Evolutionary conservation across 1,284 basidiomycete species (phyloP).

Genomic region (Pyrrhoderma noxium): DNA sequence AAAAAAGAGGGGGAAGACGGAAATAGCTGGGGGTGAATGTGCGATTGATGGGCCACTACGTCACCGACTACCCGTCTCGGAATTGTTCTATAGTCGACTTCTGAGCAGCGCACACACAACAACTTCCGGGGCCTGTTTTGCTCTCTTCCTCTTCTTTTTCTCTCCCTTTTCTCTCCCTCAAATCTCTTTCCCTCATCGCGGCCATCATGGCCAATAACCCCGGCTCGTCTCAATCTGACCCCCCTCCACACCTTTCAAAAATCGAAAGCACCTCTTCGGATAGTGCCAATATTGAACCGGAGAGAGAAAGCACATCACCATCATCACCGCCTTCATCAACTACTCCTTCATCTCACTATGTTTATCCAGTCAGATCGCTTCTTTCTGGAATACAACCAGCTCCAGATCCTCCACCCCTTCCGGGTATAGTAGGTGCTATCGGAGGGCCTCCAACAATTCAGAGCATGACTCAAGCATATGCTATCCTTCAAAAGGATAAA

Average conservation of each 20-base stretch:
- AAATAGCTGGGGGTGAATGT: no score
- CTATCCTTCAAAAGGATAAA: constrained; percentile 2
- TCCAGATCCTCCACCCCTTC: constrained; percentile 11
- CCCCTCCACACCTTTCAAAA: no score
- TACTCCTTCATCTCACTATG: constrained; percentile 19
- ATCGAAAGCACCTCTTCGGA: no score
- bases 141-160: background rate
- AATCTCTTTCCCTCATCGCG: background rate
- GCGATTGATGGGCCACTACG: no score
- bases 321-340: background rate
- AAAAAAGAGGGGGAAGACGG: no score
- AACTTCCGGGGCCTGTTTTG: no score
- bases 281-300: no score
- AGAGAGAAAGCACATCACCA: no score
- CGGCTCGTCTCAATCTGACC: background rate
- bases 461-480: constrained; percentile 5
- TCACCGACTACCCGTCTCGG: no score
- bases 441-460: background rate
- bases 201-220: background rate
- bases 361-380: constrained; percentile 30
- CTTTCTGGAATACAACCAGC: constrained; percentile 27
- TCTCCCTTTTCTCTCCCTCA: background rate
- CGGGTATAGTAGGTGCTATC: constrained; percentile 2
- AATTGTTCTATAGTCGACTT: no score
- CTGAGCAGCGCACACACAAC: no score